Evolutionary conservation across 2,329 filamentous ascomycete species (phyloP), one percentile per base, ranked within the genome.

Genomic region (Plectosphaerella plurivora): DNA sequence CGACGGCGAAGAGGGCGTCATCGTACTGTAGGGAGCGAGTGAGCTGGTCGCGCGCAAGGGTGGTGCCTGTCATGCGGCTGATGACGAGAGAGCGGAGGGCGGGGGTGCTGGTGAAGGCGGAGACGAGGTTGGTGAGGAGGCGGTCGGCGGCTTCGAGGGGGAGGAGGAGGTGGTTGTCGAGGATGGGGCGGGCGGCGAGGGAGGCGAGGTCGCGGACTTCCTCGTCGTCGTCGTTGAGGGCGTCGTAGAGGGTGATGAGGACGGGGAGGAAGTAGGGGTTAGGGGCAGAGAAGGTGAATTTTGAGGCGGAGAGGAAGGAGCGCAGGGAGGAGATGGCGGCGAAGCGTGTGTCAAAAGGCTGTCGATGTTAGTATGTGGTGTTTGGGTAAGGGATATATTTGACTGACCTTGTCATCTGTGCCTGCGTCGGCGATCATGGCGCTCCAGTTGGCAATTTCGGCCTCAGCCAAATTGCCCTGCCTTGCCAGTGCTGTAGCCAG

Each of bases 141-240:
- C 65, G 68, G 46, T 65, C 65, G 9, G 73, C 73, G 3, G 78
- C 75, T 55, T 79, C 73, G 35, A 78, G 68, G 35, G 76, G 73
- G 10, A 77, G 73, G 37, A 80, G 68, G 24, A 79, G 67, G 24
- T 66, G 61, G 18, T 66, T 58, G 15, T 67, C 70, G 8, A 86
- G 59, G 22, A 88, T 65, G 20, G 63, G 65, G 5, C 69, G 64
- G 0, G 78, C 73, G 1, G 81, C 76, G 0, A 60, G 54, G 3
- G 85, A 81, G 8, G 86, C 87, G 1, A 81, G 66, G 35, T 86
- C 80, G 45, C 93, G 83, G 57, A 97, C 81, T 53, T 97, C 91
- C 56, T 96, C 90, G 63, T 97, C 93, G 64, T 97, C 93, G 64
- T 97, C 94, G 63, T 89, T 88, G 5, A 96, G 77, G 45, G 84